Percentiles rank a stretch among this genome's conserved stretches.
Evolutionary conservation across 345 rosid genomes (phyloP).

Genomic region (Hibiscus mutabilis): DNA sequence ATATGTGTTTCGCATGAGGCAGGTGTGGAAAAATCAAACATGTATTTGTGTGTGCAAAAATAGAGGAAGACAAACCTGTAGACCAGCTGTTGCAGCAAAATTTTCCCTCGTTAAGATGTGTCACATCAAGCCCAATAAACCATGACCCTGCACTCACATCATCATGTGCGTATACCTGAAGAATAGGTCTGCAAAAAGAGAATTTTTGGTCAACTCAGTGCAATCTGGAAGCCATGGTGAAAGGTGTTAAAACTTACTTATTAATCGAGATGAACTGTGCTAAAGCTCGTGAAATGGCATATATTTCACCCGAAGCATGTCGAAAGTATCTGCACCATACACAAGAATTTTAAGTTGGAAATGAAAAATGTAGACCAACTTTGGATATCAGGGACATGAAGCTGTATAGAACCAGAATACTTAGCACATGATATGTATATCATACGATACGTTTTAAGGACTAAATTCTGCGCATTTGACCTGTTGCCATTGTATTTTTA

Average conservation of each 20-base stretch:
- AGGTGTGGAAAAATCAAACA: background rate
- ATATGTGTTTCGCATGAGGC: background rate
- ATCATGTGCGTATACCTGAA: constrained; percentile 39
- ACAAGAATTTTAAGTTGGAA: background rate
- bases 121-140: constrained; percentile 48
- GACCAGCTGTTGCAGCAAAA: constrained; percentile 46
- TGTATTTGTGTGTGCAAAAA: background rate
- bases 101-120: constrained; percentile 32
- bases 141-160: constrained; percentile 49
- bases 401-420: background rate
- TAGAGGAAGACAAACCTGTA: constrained; percentile 24
- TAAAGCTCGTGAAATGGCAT: constrained; percentile 39
- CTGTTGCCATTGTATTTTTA: background rate
- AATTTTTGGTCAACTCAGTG: background rate
- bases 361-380: background rate
- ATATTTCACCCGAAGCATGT: constrained; percentile 43
- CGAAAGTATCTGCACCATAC: constrained; percentile 38
- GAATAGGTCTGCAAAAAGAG: constrained; percentile 28
- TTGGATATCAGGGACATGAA: background rate
- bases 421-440: background rate
- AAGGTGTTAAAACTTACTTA: constrained; percentile 22
- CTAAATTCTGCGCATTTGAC: background rate
- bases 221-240: background rate
- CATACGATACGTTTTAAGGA: background rate
- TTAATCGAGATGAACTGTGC: constrained; percentile 43